Conservation (phyloP, 2,329 filamentous ascomycete genomes). For the Cladorrhinum sp. region DNA sequence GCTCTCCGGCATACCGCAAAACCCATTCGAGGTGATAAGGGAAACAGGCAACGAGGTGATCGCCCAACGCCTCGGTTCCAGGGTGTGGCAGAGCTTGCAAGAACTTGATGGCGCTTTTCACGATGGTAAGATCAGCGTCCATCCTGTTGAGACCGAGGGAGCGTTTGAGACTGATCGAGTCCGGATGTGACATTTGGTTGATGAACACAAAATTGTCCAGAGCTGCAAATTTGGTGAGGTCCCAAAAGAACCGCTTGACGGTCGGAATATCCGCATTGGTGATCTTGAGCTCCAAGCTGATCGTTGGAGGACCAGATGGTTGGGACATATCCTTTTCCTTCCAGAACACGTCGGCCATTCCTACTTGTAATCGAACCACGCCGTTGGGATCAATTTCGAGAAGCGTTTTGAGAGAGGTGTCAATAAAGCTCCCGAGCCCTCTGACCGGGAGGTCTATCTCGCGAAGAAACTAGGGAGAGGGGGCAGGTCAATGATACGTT, state of each 20-base stretch:
- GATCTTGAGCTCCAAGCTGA: constrained; percentile 7
- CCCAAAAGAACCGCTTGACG: constrained; percentile 8
- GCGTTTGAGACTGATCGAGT: not conserved
- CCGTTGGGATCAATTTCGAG: not conserved
- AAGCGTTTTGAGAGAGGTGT: not conserved
- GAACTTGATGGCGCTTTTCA: not conserved
- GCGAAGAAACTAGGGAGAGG: not conserved
- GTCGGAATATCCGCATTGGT: constrained; percentile 3
- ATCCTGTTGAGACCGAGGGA: not conserved
- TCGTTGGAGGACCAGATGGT: not conserved
- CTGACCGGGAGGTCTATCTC: not conserved
- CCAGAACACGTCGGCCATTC: not conserved
- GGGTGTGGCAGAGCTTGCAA: not conserved
- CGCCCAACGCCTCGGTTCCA: not conserved
- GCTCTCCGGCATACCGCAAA: no score
- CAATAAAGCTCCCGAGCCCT: not conserved
- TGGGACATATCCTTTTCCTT: not conserved
- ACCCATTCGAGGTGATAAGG: not conserved
- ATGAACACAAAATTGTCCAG: constrained; percentile 3
- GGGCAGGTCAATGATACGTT: not conserved
- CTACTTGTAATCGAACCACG: not conserved
- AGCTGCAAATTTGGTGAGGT: not conserved
- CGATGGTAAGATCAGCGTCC: constrained; percentile 1
- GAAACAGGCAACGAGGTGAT: not conserved
- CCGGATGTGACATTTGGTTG: not conserved